Evolutionary conservation across 768 basidiomycete species (phyloP), one percentile per base, ranked within the genome.

Genomic region (Phallus indusiatus): DNA sequence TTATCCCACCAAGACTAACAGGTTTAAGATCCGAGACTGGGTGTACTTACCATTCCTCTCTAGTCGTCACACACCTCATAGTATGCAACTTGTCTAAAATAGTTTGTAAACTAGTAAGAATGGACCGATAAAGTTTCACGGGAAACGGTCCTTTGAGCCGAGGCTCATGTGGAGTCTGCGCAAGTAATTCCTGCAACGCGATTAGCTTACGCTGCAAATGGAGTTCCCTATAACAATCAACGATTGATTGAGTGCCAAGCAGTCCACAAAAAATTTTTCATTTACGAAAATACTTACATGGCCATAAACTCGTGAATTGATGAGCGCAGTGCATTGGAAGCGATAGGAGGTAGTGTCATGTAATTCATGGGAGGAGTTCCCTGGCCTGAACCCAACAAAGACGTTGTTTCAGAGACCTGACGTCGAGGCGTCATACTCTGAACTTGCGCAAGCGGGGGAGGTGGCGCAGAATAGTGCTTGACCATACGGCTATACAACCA

Each of bases 71-170:
- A 69, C 92, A 94, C 28, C 94, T 82, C 88, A 98, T 96, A 64
- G 90, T 90, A 69, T 98, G 96, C 59, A 99, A 72, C 67, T 81
- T 85, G 66, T 94, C 93, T 62, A 95, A 72, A 34, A 94, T 92
- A 1, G 83, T 84, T 69, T 95, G 91, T 62, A 93, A 66, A 65
- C 88, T 88, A 1, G 83, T 86, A 71, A 93, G 74, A 62, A 93
- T 83, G 7, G 85, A 83, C 12, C 90, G 85, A 66, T 98, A 99
- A 9, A 94, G 74, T 52, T 81, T 72, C 16, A 90, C 81, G 1
- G 95, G 95, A 73, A 97, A 98, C 0, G 94, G 93, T 0, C 96
- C 96, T 68, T 98, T 99, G 59, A 97, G 70, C 33, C 96, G 85
- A 6, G 94, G 94, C 67, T 99, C 96, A 66, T 94, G 87, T 62